A percentile compares a stretch with the other conserved stretches of the same genome.
Conservation (phyloP, 495 filamentous ascomycete species). For the Sabuloglossum arenarium region DNA sequence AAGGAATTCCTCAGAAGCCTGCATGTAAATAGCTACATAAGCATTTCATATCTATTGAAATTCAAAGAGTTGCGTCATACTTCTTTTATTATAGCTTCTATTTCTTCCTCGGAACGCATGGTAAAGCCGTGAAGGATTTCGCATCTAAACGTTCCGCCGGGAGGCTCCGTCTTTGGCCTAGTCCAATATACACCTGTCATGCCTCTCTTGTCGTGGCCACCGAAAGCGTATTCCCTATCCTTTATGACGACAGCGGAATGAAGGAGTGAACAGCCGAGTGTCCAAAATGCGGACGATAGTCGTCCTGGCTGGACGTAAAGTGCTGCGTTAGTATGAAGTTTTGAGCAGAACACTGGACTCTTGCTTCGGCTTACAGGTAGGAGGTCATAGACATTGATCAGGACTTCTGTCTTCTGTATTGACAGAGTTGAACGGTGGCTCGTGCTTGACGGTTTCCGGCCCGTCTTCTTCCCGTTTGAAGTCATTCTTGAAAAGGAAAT, state of each 20-base stretch:
- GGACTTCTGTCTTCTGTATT: conserved; percentile 43
- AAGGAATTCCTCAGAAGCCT: conserved; percentile 40
- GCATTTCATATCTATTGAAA: not conserved
- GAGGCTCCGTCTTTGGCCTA: conserved; percentile 40
- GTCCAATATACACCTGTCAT: conserved; percentile 65
- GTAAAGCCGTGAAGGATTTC: conserved; percentile 57
- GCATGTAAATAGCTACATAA: not conserved
- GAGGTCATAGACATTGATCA: conserved; percentile 67
- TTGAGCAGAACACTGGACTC: not conserved
- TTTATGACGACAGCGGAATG: conserved; percentile 66
- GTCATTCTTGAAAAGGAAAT: not conserved
- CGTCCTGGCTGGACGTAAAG: conserved; percentile 31
- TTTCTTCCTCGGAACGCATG: conserved; percentile 36
- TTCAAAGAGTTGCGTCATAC: conserved; percentile 2
- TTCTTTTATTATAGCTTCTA: conserved; percentile 41
- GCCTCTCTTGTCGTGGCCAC: conserved; percentile 47
- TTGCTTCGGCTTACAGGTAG: conserved; percentile 32
- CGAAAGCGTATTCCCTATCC: conserved; percentile 59
- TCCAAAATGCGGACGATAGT: conserved; percentile 48
- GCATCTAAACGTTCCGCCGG: conserved; percentile 48
- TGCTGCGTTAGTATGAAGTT: not conserved
- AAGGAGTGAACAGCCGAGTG: conserved; percentile 45
- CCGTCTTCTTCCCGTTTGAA: conserved; percentile 6
- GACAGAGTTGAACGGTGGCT: conserved; percentile 34
- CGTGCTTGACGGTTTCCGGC: conserved; percentile 7